Base-by-base conservation (phyloP, 495 filamentous ascomycete genomes). In the Aspergillus homomorphus region DNA sequence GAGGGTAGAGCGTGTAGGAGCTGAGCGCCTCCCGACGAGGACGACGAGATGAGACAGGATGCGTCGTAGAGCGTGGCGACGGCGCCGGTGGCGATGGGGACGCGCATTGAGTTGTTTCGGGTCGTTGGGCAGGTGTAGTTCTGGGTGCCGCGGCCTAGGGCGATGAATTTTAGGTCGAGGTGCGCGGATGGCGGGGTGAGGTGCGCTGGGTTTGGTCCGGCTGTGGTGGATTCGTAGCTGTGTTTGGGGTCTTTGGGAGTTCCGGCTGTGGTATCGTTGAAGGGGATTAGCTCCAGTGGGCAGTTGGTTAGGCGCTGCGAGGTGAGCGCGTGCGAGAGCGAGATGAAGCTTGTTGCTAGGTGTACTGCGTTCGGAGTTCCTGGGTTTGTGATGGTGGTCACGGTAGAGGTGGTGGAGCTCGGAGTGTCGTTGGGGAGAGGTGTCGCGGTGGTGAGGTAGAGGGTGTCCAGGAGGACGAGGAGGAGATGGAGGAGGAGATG, bases 111-210 rank as follows among this genome's bases (percentile, higher is more conserved):
- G 48, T 71, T 63, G n/a, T 62, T 15, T 19, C 18, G 45, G 19
- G 45, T 54, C 15, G 63, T 54, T 9, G 64, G 56, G 68, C 89
- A 92, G 23, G 82, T 87, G 76, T 92, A 92, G 76, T 92, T 92
- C 64, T 92, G 89, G 59, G 87, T 84, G 53, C 89, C 89, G 30
- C 85, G 85, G 62, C 88, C 89, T 53, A 91, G 57, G 53, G 80
- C 82, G 62, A 91, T 78, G 67, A 82, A 80, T 69, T 83, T 81
- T 54, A 91, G 77, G 14, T 66, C 71, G 38, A 83, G 59, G 54
- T 69, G 70, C 12, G 70, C 30, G 12, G 72, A 68, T 4, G 85
- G 84, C 0, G 62, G 30, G 7, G 79, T 74, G 16, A 89, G 79
- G 5, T 38, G 6, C 2, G 33, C 2, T 38, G 33, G 8, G 33